Base-by-base conservation (phyloP, 2,329 filamentous ascomycete genomes). In the Trichoderma sp. region DNA sequence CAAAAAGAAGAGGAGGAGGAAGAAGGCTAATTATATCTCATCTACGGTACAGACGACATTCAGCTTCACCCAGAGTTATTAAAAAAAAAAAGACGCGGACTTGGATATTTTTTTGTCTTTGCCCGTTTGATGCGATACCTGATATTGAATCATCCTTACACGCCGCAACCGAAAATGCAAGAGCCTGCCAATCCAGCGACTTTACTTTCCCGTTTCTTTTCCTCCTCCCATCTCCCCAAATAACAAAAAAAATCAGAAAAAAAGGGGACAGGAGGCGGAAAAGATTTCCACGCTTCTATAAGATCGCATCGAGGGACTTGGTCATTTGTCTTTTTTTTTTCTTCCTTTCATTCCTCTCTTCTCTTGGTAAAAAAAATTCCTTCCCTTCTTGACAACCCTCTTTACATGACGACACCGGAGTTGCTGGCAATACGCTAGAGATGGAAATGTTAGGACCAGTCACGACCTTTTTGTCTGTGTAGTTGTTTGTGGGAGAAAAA, bases 401-500 rank as follows among this genome's bases (percentile, higher is more conserved):
- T 87, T 97, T 92, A 99, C 95, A 99, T 99, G 83, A 99, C 95
- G 81, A 99, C 95, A 90, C 95, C 95, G 72, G 94, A 97, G 92
- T 99, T 99, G 89, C 90, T 93, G 84, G 95, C 95, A 85, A 98
- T 98, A 97, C 94, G 94, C 91, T 94, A 74, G 32, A 52, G 58
- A 17, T 37, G 61, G 50, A 45, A 25, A 34, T 37, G 35, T 64
- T 45, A 34, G 53, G 1, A 6, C 8, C 13, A 19, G 42, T 12
- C 9, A 7, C 5, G 32, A 19, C 2, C 9, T 4, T 17, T 17
- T 0, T 12, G n/a, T n/a, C n/a, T n/a, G n/a, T n/a, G 10, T 9
- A 10, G n/a, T 17, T 5, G n/a, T 19, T 25, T 8, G 15, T 13
- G 2, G 10, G 6, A 5, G 10, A 39, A 25, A 3, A 71, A 88